A percentile compares a stretch with the other conserved stretches of the same genome.
Evolutionary conservation across 2,329 filamentous ascomycete genomes (phyloP).

Genomic region (Neopestalotiopsis clavispora): DNA sequence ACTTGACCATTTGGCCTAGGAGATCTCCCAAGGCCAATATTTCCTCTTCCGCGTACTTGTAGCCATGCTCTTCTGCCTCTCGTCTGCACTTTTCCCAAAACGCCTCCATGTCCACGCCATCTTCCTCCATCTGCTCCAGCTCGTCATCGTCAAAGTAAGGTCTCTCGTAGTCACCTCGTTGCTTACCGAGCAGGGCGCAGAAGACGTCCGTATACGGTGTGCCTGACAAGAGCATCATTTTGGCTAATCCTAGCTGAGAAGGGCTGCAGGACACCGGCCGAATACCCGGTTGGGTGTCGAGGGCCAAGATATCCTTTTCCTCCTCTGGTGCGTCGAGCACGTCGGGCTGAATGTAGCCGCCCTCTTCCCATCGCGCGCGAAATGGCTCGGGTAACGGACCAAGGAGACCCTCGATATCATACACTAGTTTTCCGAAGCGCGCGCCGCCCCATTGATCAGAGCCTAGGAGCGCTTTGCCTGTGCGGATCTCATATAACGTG

Average conservation of each 20-base stretch:
- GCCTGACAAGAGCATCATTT: background rate
- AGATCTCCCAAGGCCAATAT: slow-evolving; percentile 12
- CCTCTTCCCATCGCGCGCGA: background rate
- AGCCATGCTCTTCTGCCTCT: background rate
- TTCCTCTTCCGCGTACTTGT: slow-evolving; percentile 2
- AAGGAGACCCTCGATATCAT: slow-evolving; percentile 8
- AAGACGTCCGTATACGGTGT: background rate
- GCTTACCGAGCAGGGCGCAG: background rate
- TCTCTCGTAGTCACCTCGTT: background rate
- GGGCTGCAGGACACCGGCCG: background rate
- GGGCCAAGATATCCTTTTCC: background rate
- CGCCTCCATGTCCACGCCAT: background rate
- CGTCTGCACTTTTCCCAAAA: background rate
- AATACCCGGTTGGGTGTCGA: background rate
- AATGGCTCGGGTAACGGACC: slow-evolving; percentile 12
- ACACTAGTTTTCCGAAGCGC: background rate
- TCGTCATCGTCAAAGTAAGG: background rate
- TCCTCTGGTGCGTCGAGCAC: background rate
- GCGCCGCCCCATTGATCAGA: background rate
- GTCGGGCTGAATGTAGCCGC: background rate
- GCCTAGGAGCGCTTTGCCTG: background rate
- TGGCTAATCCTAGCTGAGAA: background rate
- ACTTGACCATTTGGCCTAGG: slow-evolving; percentile 12
- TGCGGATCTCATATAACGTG: background rate
- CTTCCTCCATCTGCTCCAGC: background rate